Evolutionary conservation across 164 flowering plant species (phyloP), one percentile per base, ranked within the genome.

Genomic region (Cinnamomum chago): DNA sequence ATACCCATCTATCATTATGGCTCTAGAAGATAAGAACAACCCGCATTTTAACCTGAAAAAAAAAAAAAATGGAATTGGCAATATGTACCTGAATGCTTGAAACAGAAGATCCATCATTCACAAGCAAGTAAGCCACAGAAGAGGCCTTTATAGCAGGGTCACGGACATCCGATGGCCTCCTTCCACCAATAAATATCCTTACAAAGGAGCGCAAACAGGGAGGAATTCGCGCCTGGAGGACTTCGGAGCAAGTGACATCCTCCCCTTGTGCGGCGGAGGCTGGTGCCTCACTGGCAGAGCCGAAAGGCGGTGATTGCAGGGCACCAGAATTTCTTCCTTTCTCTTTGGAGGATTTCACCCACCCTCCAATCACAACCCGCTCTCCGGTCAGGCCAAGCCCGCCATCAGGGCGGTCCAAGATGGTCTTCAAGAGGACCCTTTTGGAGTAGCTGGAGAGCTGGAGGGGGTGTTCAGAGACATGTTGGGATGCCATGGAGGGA

Each of bases 71-170:
- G 22, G 10, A 55, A 67, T 66, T 5, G 35, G 17, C 23, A 23
- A 64, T 28, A 60, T 52, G 50, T 83, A 95, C 98, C 99, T 86
- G 94, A 76, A 95, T 94, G 78, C 72, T 84, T 23, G 86, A 77
- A 76, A 81, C 87, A 74, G 89, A 90, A 22, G 99, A 93, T 33
- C 98, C 98, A 86, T 95, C 99, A 78, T 84, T 86, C 23, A 93
- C 76, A 79, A 79, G 87, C 87, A 95, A 79, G 58, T 83, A 79
- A 28, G 83, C 79, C 65, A 73, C 70, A 1, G 7, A 74, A 77
- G 88, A 82, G 15, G 52, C 81, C 25, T 84, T 85, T 80, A 81
- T 83, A 3, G 74, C 73, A 25, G 73, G 22, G 73, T 7, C 25
- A 80, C 87, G 66, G 76, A 81, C 85, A 20, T 86, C 84, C 5